Evolutionary conservation across 2,329 filamentous ascomycete genomes (phyloP).

Genomic region (Boeremia lycopersici): DNA sequence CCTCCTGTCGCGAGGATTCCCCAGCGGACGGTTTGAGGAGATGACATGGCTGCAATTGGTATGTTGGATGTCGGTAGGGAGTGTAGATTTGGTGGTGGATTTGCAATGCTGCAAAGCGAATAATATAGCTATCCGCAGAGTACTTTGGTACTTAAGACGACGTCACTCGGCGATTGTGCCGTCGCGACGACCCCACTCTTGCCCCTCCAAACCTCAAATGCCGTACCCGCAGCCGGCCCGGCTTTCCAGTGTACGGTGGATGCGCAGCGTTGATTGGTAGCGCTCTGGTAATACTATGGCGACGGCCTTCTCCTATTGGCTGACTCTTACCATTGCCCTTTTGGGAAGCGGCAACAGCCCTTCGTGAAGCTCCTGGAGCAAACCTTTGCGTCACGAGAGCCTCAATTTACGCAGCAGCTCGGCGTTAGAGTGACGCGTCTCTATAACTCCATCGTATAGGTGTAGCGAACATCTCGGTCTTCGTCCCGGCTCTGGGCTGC

Average conservation of each 20-base stretch:
- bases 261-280: constrained; percentile 3
- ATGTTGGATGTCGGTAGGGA: background rate
- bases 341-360: background rate
- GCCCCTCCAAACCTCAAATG: constrained; percentile 7
- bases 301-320: background rate
- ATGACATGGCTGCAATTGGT: constrained; percentile 31
- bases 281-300: background rate
- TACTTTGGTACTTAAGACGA: constrained; percentile 6
- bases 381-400: background rate
- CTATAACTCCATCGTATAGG: background rate
- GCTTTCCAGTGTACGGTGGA: background rate
- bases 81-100: background rate
- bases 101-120: background rate
- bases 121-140: constrained; percentile 10
- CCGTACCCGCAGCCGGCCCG: constrained; percentile 4
- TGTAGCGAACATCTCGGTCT: background rate
- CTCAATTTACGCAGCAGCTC: constrained; percentile 5
- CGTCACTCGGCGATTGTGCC: constrained; percentile 12
- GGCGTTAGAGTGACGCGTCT: background rate
- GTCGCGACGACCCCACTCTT: constrained; percentile 15
- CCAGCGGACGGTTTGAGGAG: constrained; percentile 49
- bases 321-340: constrained; percentile 3
- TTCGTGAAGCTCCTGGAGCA: background rate
- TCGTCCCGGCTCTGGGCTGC: background rate
- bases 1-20: constrained; percentile 57